Evolutionary conservation across 2,329 filamentous ascomycete species (phyloP).

Genomic region (Aaosphaeria arxii): DNA sequence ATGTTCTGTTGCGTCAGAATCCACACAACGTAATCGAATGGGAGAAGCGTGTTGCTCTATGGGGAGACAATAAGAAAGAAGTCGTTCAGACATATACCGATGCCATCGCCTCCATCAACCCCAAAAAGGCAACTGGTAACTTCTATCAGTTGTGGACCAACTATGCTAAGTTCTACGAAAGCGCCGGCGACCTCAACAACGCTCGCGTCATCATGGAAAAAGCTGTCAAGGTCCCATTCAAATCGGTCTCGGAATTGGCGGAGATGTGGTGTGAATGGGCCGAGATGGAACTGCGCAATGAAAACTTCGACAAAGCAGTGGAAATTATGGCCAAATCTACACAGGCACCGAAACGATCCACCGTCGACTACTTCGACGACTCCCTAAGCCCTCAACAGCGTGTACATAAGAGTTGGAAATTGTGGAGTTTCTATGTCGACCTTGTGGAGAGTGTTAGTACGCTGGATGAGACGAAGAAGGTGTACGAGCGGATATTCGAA

Average conservation of each 20-base stretch:
- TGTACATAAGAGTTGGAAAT: constrained; percentile 98
- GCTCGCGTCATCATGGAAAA: constrained; percentile 96
- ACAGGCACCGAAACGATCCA: constrained; percentile 95
- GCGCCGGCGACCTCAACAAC: constrained; percentile 76
- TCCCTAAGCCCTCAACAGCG: constrained; percentile 89
- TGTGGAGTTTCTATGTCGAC: constrained; percentile 99
- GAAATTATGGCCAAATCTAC: constrained; percentile 97
- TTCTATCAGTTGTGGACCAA: constrained; percentile 96
- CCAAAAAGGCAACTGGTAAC: constrained; percentile 88
- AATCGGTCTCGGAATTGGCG: constrained; percentile 92
- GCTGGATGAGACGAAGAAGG: constrained; percentile 85
- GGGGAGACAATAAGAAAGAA: constrained; percentile 89
- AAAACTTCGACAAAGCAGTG: constrained; percentile 93
- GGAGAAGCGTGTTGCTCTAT: constrained; percentile 94
- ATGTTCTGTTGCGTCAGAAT: constrained; percentile 91
- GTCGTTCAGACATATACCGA: constrained; percentile 93
- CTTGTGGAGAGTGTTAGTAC: constrained; percentile 91
- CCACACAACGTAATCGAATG: constrained; percentile 95
- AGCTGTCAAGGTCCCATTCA: constrained; percentile 95
- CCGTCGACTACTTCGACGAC: constrained; percentile 98
- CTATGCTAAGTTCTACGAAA: constrained; percentile 96
- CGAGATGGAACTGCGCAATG: constrained; percentile 92
- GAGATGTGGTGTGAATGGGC: constrained; percentile 99
- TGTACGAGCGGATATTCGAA: constrained; percentile 98
- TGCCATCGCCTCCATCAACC: constrained; percentile 87